Evolutionary conservation across 805 yeast genomes (phyloP), one percentile per base, ranked within the genome.

Genomic region (Teunomyces panamensis): DNA sequence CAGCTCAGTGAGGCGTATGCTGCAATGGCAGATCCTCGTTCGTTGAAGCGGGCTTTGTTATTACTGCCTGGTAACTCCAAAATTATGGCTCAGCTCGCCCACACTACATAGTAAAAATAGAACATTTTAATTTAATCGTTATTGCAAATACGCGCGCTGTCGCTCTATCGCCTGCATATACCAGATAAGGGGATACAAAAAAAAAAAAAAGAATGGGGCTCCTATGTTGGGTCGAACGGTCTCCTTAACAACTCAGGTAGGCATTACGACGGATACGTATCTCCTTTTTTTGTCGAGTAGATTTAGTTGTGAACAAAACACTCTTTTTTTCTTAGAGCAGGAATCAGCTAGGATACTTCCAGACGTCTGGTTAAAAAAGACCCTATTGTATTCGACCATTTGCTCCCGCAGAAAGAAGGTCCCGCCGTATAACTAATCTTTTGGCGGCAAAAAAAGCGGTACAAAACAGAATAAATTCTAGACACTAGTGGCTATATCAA

Each of bases 11-110:
- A 70, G 2, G 78, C 83, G 0, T 83, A 79, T 50, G 58, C 75
- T 6, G 65, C 71, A 1, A 71, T 71, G 5, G 81, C 83, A 0
- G 63, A 74, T 3, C 50, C 83, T 3, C 65, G 84, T 46, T 79
- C 77, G 44, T 67, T 81, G 3, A 96, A 89, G 60, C 73, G 95
- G 50, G 84, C 90, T 7, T 56, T 88, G 8, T 75, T 87, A 56
- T 61, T 87, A 32, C 41, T 37, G 41, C 41, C 41, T 7, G 41
- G 30, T 9, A 37, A 37, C 17, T 11, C 6, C 9, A 16, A 24
- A 5, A 11, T 20, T 6, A n/a, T 13, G 41, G 28, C 30, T 7
- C 30, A 7, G 27, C 29, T 37, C 9, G 30, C 29, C 28, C 41
- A 20, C 4, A 26, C 11, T n/a, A 6, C 14, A 37, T 24, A n/a